Conservation (phyloP, 2,329 filamentous ascomycete genomes). For the Venturia asperata region DNA sequence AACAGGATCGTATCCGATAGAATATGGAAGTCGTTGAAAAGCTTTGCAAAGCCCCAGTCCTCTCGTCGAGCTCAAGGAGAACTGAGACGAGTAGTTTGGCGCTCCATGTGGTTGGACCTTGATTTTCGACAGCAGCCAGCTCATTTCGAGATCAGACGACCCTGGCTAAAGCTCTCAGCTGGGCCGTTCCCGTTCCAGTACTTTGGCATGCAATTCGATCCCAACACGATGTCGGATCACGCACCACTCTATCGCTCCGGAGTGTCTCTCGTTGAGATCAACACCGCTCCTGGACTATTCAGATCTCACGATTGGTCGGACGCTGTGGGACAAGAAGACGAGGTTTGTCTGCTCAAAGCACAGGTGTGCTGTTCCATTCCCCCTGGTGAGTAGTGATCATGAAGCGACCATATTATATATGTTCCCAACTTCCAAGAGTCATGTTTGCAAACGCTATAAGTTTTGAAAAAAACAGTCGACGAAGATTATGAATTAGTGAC, state of each 20-base stretch:
- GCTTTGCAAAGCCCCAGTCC: neutral
- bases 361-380: neutral
- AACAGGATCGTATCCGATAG: neutral
- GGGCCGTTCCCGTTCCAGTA: neutral
- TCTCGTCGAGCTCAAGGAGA: neutral
- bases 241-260: neutral
- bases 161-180: neutral
- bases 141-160: neutral
- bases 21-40: constrained; percentile 5
- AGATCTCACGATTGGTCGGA: constrained; percentile 2
- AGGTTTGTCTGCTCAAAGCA: neutral
- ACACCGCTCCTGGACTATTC: neutral
- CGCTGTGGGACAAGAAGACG: neutral
- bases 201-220: constrained; percentile 2
- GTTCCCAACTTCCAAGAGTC: neutral
- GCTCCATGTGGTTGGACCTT: constrained; percentile 7
- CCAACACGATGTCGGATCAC: neutral
- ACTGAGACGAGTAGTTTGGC: neutral
- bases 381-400: neutral
- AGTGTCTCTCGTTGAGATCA: neutral
- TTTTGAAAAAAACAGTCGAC: neutral
- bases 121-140: constrained; percentile 1
- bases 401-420: neutral
- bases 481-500: neutral
- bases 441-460: neutral